Conservation (phyloP, 148 eudicot genomes). For the Spergularia marina region DNA sequence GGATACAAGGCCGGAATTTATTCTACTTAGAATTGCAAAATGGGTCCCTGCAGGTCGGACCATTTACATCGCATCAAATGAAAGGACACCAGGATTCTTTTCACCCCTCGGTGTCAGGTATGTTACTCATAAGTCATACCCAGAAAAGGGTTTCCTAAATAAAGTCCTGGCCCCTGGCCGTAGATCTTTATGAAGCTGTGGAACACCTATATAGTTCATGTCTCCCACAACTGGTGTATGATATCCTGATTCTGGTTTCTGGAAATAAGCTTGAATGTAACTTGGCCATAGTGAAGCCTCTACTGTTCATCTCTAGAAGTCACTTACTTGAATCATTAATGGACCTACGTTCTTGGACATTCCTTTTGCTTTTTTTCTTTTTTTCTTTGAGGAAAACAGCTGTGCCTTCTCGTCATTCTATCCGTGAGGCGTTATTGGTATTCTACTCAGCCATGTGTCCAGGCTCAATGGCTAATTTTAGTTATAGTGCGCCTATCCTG, state of each 20-base stretch:
- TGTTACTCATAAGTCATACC: background rate
- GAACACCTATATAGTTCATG: too few relatives aligned
- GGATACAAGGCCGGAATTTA: slow-evolving; percentile 88
- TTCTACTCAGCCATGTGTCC: too few relatives aligned
- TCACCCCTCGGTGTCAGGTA: slow-evolving; percentile 78
- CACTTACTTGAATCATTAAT: too few relatives aligned
- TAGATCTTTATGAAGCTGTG: too few relatives aligned
- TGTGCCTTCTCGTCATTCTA: too few relatives aligned
- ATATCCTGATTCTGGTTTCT: background rate
- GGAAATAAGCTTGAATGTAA: background rate
- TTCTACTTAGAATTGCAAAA: slow-evolving; percentile 65
- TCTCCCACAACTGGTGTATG: background rate
- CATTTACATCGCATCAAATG: slow-evolving; percentile 89
- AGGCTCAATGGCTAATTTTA: too few relatives aligned
- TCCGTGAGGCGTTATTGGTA: too few relatives aligned
- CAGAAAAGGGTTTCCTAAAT: background rate
- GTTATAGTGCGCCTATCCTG: too few relatives aligned
- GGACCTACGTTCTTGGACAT: too few relatives aligned
- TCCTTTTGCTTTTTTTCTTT: too few relatives aligned
- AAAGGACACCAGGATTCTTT: slow-evolving; percentile 79
- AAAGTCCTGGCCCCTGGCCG: background rate
- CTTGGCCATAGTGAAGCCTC: background rate
- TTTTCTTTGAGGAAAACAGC: too few relatives aligned
- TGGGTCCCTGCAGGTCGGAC: slow-evolving; percentile 86
- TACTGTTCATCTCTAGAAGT: too few relatives aligned